Evolutionary conservation across 177 flowering plant genomes (phyloP), one percentile per base, ranked within the genome.

Genomic region (Vitis hybrid): DNA sequence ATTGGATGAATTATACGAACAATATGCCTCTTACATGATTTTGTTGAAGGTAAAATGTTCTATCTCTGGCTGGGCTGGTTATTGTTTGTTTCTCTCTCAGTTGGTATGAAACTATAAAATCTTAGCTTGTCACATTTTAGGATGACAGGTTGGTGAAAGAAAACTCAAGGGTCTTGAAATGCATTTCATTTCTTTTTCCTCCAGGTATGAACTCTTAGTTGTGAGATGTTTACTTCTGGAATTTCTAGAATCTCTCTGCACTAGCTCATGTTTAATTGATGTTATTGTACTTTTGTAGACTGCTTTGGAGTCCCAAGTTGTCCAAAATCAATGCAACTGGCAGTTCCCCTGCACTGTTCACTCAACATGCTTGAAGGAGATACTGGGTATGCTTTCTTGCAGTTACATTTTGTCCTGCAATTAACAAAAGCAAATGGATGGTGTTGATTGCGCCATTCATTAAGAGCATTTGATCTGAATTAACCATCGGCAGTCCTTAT

Each of bases 311-410:
- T 70, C 14, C 13, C 71, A 61, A 82, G 82, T 56, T 80, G 81
- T 80, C 77, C 83, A 11, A 73, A 31, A 50, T 72, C 82, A 50
- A 73, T 61, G 81, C 85, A 80, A 71, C 67, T 91, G 66, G 76
- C 77, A 53, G 80, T 91, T 75, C 84, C 85, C 18, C 71, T 95
- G 56, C 86, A 82, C 58, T 95, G 94, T 78, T 95, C 98, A 8
- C 83, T 89, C 64, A 93, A 95, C 86, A 90, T 95, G 97, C 97
- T 95, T 68, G 91, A 90, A 89, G 99, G 98, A 71, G 99, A 93
- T 79, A 95, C 98, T 1, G 99, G 99, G 99, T 91, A 84, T 68
- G 79, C 20, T 57, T 63, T 59, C 10, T 50, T 56, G 51, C 18
- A 19, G 10, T 66, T 12, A 3, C 51, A 5, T 63, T 62, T 20